phyloP scores from a whole-genome alignment of 441 rosid species.

The Populus tomentosa region DNA sequence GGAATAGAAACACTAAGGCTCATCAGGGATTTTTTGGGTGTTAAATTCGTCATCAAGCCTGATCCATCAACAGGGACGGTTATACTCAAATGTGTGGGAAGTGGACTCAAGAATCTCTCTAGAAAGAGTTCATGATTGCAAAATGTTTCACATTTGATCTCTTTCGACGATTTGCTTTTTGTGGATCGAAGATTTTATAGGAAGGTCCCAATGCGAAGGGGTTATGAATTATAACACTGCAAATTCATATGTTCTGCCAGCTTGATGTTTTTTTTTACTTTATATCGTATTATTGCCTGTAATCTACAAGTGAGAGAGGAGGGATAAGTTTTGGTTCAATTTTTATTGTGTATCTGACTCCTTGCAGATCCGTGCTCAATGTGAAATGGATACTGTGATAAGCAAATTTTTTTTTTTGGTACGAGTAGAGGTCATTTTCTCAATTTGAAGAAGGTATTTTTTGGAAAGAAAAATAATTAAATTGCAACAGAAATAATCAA shows the following conservation, averaged over 20 bases:
- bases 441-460: not conserved
- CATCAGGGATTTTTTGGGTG: conserved; percentile 63
- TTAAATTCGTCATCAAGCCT: conserved; percentile 54
- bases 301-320: not conserved
- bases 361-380: not conserved
- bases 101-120: conserved; percentile 69
- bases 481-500: not conserved
- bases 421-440: not conserved
- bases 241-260: too few species aligned
- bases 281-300: not conserved
- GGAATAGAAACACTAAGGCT: conserved; percentile 76
- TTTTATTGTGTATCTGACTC: not conserved
- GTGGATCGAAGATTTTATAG: not conserved
- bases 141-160: not conserved
- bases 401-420: not conserved
- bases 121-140: conserved; percentile 45
- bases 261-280: too few species aligned
- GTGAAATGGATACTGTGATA: not conserved
- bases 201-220: too few species aligned
- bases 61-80: conserved; percentile 74
- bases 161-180: not conserved
- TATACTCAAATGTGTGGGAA: conserved; percentile 63
- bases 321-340: not conserved
- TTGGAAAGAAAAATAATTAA: not conserved
- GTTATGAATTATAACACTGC: too few species aligned